A percentile compares a stretch with the other conserved stretches of the same genome.
phyloP scores from a whole-genome alignment of 306 rosid genomes.

The cucumber (Cucumis sativus) region DNA sequence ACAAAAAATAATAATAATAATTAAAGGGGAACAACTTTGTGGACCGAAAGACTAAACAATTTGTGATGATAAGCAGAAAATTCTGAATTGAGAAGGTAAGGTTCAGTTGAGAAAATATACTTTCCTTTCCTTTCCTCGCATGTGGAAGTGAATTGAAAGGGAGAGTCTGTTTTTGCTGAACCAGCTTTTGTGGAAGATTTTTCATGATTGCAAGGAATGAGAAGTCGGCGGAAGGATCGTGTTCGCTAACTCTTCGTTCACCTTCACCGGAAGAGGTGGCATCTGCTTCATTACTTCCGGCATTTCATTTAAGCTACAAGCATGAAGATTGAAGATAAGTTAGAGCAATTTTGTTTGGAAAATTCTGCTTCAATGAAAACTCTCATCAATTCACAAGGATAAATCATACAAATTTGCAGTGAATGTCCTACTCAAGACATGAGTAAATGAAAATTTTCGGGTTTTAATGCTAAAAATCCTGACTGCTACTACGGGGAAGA shows the following conservation, averaged over 20 bases:
- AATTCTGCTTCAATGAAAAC: background rate
- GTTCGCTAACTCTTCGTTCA: constrained; percentile 75
- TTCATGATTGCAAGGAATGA: constrained; percentile 49
- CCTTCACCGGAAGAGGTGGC: constrained; percentile 87
- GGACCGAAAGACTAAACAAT: background rate
- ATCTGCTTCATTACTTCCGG: constrained; percentile 96
- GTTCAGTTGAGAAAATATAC: constrained; percentile 3
- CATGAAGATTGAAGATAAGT: background rate
- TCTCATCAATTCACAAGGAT: background rate
- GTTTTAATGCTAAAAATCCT: background rate
- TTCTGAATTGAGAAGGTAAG: background rate
- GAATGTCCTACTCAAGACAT: background rate
- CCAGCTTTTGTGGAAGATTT: background rate
- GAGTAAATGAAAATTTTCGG: background rate
- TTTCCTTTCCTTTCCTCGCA: background rate
- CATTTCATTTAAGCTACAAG: constrained; percentile 45
- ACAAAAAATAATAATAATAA: background rate
- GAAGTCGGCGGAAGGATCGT: constrained; percentile 53
- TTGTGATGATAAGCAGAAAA: constrained; percentile 5
- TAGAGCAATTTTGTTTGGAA: background rate
- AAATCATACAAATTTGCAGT: background rate
- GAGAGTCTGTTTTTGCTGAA: background rate
- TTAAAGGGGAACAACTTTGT: background rate
- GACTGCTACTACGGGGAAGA: background rate
- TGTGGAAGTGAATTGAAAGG: background rate